Evolutionary conservation across 345 rosid species (phyloP).

Genomic region (Abelmoschus esculentus): DNA sequence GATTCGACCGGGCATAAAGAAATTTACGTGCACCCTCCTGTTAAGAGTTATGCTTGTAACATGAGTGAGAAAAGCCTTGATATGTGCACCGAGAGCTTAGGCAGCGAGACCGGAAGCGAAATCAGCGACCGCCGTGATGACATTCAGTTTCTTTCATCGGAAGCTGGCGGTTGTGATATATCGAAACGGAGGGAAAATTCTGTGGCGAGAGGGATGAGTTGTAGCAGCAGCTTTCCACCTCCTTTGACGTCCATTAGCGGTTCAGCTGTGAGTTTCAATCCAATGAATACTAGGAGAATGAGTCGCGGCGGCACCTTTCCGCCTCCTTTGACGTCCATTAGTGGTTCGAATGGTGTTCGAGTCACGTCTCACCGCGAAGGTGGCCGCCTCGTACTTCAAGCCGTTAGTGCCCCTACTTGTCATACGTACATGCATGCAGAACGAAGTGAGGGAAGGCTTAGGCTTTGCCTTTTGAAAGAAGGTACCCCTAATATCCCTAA

Average conservation of each 20-base stretch:
- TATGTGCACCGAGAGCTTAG: slow-evolving; percentile 84
- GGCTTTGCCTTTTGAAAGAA: slow-evolving; percentile 29
- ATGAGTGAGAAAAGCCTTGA: slow-evolving; percentile 62
- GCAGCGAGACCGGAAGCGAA: slow-evolving; percentile 36
- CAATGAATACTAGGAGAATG: slow-evolving; percentile 16
- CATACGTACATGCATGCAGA: slow-evolving; percentile 43
- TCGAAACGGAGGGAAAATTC: background rate
- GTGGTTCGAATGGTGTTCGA: slow-evolving; percentile 38
- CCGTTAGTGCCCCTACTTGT: slow-evolving; percentile 32
- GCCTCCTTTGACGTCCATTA: slow-evolving; percentile 64
- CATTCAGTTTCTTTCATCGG: slow-evolving; percentile 6
- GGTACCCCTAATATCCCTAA: too few species aligned
- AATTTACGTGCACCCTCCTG: slow-evolving; percentile 47
- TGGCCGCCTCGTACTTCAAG: slow-evolving; percentile 64
- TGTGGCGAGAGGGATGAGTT: background rate
- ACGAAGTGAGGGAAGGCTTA: slow-evolving; percentile 63
- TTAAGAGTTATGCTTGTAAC: slow-evolving; percentile 34
- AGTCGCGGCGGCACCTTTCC: slow-evolving; percentile 40
- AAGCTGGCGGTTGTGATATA: background rate
- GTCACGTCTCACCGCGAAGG: slow-evolving; percentile 50
- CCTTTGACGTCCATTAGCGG: background rate
- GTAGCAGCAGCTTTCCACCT: background rate
- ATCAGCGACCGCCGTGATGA: slow-evolving; percentile 21
- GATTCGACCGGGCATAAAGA: slow-evolving; percentile 11
- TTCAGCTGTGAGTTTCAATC: background rate